Evolutionary conservation across 2,329 filamentous ascomycete genomes (phyloP).

Genomic region (Arthrobotrys iridis): DNA sequence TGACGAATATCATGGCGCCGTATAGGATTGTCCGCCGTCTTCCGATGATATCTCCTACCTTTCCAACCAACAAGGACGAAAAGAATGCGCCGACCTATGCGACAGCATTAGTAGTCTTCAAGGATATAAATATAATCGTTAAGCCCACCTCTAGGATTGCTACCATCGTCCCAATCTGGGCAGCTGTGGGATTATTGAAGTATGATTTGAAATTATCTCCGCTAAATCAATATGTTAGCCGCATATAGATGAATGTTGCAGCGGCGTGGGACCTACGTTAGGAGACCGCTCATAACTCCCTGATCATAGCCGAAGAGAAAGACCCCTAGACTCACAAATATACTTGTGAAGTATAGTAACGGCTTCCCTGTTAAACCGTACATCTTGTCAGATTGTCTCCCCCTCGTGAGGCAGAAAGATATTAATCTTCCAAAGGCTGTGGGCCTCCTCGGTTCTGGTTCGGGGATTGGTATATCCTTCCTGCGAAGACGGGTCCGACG

Average conservation of each 20-base stretch:
- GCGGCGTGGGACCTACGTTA: conserved; percentile 67
- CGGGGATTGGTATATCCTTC: conserved; percentile 45
- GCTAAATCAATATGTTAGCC: conserved; percentile 63
- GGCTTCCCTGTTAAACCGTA: conserved; percentile 96
- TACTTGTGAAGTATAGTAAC: conserved; percentile 95
- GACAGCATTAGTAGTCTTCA: background rate
- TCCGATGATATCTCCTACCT: conserved; percentile 90
- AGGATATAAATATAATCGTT: background rate
- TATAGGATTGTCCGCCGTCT: conserved; percentile 90
- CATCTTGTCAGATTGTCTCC: conserved; percentile 73
- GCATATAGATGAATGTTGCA: conserved; percentile 56
- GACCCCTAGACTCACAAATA: conserved; percentile 85
- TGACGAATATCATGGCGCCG: conserved; percentile 85
- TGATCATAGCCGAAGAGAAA: conserved; percentile 92
- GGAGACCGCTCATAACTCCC: conserved; percentile 83
- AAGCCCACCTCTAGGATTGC: conserved; percentile 74
- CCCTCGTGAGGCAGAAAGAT: conserved; percentile 85
- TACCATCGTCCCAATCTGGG: conserved; percentile 95
- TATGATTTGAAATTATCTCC: conserved; percentile 89
- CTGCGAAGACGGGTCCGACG: conserved; percentile 20
- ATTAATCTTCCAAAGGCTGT: conserved; percentile 64
- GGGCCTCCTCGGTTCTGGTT: conserved; percentile 4
- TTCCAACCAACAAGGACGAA: conserved; percentile 84
- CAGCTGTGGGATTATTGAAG: conserved; percentile 86
- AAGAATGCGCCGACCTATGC: conserved; percentile 79